These are phyloP conservation scores for Pterocarpus santalinus DNA, from an alignment of 306 rosid genomes.

Conservation along the genomic window DNA sequence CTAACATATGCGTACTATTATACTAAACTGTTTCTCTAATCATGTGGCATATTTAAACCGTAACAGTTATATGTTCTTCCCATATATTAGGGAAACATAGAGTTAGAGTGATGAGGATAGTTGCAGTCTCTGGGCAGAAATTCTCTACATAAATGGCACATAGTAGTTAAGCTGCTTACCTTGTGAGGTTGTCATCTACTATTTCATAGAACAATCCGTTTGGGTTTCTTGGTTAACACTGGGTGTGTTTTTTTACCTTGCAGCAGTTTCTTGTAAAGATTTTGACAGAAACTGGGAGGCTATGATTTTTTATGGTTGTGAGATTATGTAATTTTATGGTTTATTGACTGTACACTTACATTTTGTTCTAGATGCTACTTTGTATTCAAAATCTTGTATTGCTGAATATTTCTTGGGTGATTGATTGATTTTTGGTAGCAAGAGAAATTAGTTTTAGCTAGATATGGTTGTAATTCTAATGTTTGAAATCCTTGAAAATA, in stretches of 20 bases:
- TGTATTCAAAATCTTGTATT: conserved; percentile 7
- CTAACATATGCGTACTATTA: neutral
- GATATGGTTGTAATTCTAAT: neutral
- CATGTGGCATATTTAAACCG: neutral
- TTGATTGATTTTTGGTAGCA: conserved; percentile 5
- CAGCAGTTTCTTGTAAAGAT: neutral
- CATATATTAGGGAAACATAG: neutral
- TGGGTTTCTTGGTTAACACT: conserved; percentile 14
- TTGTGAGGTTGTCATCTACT: too few species aligned
- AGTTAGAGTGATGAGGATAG: conserved; percentile 7
- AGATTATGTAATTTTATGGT: neutral
- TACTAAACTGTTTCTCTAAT: neutral
- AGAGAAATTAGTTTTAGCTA: conserved; percentile 2
- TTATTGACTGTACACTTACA: neutral
- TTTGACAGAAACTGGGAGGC: conserved; percentile 14
- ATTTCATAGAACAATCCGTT: neutral
- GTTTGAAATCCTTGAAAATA: conserved; percentile 10
- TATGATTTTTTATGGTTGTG: neutral
- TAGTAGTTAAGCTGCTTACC: neutral
- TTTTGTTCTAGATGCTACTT: neutral
- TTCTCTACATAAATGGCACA: neutral
- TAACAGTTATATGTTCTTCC: conserved; percentile 8
- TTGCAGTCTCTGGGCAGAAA: conserved; percentile 5
- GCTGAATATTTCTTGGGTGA: neutral
- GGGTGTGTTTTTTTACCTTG: neutral